A percentile compares a stretch with the other conserved stretches of the same genome.
Conservation (phyloP, 2,329 filamentous ascomycete genomes). For the Colletotrichum agaves region DNA sequence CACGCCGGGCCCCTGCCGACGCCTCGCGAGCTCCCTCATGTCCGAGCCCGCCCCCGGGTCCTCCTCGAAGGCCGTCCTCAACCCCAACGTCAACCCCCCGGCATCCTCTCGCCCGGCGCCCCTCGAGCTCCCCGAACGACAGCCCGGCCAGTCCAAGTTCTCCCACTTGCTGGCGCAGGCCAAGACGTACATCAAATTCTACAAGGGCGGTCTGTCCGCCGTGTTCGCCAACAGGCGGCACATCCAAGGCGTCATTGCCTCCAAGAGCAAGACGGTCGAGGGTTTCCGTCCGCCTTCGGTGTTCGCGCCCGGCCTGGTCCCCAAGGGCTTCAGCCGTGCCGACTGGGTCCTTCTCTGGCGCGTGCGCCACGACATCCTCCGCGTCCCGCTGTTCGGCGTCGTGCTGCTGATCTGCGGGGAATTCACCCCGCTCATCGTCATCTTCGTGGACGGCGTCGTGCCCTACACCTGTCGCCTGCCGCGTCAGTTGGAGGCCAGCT, state of each 20-base stretch:
- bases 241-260: conserved; percentile 55
- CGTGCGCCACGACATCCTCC: conserved; percentile 76
- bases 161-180: conserved; percentile 65
- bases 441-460: conserved; percentile 76
- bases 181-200: conserved; percentile 84
- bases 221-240: conserved; percentile 74
- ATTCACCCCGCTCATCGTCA: conserved; percentile 83
- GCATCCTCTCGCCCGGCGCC: conserved; percentile 76
- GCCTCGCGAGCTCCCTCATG: conserved; percentile 26
- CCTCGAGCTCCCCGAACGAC: conserved; percentile 69
- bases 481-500: conserved; percentile 70
- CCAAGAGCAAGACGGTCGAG: conserved; percentile 64
- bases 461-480: conserved; percentile 88
- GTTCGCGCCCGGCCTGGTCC: conserved; percentile 47
- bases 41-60: conserved; percentile 5
- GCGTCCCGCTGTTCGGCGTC: conserved; percentile 81
- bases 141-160: conserved; percentile 55
- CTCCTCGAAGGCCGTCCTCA: conserved; percentile 15
- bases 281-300: conserved; percentile 63
- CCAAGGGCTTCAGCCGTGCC: conserved; percentile 63
- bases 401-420: conserved; percentile 85
- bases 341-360: conserved; percentile 78
- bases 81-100: conserved; percentile 72
- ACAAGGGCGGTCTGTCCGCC: conserved; percentile 84
- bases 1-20: conserved; percentile 15